Conservation (phyloP, 306 rosid genomes). For the Casuarina equisetifolia region DNA sequence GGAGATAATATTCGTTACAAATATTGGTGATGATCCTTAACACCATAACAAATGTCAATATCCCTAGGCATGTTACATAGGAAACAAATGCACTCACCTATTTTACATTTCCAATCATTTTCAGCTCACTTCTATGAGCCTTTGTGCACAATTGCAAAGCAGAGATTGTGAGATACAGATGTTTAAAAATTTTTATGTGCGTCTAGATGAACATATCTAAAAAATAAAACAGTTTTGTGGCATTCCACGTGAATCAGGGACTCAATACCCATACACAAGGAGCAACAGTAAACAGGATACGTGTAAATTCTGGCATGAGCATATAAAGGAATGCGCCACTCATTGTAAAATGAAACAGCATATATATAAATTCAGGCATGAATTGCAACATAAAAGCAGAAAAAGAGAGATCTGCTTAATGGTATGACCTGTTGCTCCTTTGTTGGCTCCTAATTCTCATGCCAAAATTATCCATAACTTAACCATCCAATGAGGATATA, state of each 20-base stretch:
- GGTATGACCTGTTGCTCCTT: no score
- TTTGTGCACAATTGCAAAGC: not conserved
- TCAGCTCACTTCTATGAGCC: not conserved
- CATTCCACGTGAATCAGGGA: not conserved
- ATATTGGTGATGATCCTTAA: not conserved
- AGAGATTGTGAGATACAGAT: not conserved
- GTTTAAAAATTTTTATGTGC: not conserved
- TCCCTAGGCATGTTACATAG: not conserved
- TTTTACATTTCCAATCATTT: not conserved
- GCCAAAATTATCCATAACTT: not conserved
- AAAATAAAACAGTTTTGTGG: not conserved
- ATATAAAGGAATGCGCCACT: not conserved
- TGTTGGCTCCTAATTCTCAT: not conserved
- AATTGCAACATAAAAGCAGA: no score
- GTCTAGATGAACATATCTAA: not conserved
- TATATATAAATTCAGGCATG: no score
- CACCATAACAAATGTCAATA: not conserved
- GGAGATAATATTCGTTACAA: not conserved
- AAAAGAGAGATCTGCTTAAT: no score
- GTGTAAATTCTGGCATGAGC: not conserved
- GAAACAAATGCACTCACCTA: not conserved
- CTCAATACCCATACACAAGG: not conserved
- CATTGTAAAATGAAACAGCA: not conserved
- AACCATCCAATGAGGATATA: not conserved
- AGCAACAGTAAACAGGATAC: not conserved